phyloP scores from a whole-genome alignment of 2,329 filamentous ascomycete species.

The Westerdykella sp. region DNA sequence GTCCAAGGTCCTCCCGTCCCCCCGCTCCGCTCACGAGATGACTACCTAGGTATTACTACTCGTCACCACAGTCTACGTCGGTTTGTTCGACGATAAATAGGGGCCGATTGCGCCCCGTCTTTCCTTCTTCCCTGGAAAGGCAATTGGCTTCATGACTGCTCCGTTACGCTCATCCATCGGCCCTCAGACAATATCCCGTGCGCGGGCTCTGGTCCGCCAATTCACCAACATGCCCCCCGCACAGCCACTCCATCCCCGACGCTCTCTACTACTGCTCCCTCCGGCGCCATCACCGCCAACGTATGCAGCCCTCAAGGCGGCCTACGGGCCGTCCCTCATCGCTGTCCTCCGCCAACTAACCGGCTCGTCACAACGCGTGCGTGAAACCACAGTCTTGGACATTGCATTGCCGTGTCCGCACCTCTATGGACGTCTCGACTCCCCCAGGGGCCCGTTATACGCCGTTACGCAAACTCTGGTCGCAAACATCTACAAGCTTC shows the following conservation, averaged over 20 bases:
- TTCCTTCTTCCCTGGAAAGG: background rate
- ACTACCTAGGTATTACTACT: too few relatives aligned
- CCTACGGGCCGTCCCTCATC: conserved; percentile 39
- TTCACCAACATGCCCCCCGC: conserved; percentile 25
- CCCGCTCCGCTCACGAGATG: too few relatives aligned
- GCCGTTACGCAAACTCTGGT: conserved; percentile 65
- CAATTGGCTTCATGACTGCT: background rate
- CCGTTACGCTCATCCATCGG: background rate
- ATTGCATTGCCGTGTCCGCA: conserved; percentile 60
- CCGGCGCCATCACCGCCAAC: conserved; percentile 38
- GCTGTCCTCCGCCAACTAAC: conserved; percentile 40
- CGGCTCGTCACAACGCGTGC: conserved; percentile 21
- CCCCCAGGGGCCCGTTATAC: conserved; percentile 56
- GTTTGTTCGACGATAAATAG: too few relatives aligned
- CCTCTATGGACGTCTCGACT: conserved; percentile 48
- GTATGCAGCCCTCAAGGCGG: conserved; percentile 38
- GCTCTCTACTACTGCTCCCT: conserved; percentile 41
- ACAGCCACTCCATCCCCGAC: conserved; percentile 9
- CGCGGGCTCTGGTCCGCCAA: conserved; percentile 7
- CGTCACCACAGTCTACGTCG: too few relatives aligned
- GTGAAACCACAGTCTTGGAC: conserved; percentile 44
- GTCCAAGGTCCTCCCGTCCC: too few relatives aligned
- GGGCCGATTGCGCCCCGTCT: too few relatives aligned
- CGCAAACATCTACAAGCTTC: conserved; percentile 69
- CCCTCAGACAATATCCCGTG: background rate